Percentiles rank a stretch among this genome's conserved stretches.
These are phyloP conservation scores for Lumnitzera littorea DNA, from an alignment of 345 rosid species.

Conservation along the genomic window DNA sequence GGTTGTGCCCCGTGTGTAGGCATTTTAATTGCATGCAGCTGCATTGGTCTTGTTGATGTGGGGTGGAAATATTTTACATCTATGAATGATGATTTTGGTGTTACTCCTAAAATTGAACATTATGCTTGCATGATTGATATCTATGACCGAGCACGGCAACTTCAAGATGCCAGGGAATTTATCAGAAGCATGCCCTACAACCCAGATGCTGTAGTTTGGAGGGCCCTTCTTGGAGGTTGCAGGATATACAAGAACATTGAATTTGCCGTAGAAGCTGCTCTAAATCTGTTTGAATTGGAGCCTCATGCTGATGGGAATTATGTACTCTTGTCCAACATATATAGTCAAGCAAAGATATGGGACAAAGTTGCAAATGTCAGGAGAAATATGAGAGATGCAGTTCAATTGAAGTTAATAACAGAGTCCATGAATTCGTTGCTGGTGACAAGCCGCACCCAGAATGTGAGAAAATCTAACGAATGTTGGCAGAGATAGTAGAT, in stretches of 20 bases:
- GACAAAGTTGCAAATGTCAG: conserved; percentile 13
- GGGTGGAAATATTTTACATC: conserved; percentile 12
- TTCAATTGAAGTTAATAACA: conserved; percentile 8
- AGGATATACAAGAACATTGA: conserved; percentile 9
- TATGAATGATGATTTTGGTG: conserved; percentile 10
- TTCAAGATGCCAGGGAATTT: conserved; percentile 15
- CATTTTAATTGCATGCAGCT: conserved; percentile 18
- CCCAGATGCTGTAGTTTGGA: conserved; percentile 4
- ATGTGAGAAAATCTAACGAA: conserved; percentile 3
- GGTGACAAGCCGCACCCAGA: conserved; percentile 11
- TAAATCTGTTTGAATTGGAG: conserved; percentile 9
- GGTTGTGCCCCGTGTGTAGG: conserved; percentile 11
- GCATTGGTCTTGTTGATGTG: conserved; percentile 15
- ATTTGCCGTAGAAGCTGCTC: conserved; percentile 12
- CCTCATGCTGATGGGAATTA: conserved; percentile 3
- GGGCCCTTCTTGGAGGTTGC: conserved; percentile 17
- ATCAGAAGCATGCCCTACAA: not conserved
- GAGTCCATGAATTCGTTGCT: conserved; percentile 15
- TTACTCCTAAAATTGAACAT: conserved; percentile 15
- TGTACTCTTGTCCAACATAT: conserved; percentile 20
- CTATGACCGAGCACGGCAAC: conserved; percentile 12
- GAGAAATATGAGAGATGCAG: conserved; percentile 8
- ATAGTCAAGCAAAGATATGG: conserved; percentile 20
- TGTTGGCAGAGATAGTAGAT: not conserved
- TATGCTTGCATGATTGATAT: conserved; percentile 20